Evolutionary conservation across 164 flowering plant species (phyloP), one percentile per base, ranked within the genome.

Genomic region (Cinnamomum micranthum): DNA sequence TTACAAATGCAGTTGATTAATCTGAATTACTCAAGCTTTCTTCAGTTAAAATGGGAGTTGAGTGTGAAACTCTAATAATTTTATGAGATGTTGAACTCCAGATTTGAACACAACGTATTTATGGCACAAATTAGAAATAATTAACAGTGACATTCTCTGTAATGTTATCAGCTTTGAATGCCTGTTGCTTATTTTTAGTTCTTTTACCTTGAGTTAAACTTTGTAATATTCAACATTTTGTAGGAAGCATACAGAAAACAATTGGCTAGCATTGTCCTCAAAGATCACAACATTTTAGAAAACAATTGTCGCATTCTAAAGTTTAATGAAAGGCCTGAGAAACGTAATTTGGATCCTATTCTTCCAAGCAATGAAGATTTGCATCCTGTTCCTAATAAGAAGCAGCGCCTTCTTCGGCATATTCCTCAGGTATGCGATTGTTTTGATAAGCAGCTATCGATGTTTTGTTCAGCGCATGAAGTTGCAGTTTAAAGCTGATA

Each of bases 171-270:
- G 47, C 47, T 41, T 41, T 41, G 47, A 41, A 41, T 7, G 11
- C 10, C 9, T 41, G 47, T 41, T 41, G 10, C 47, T 41, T 9
- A 31, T 41, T 41, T 41, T 9, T 41, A 7, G 2, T 41, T 41
- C 47, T 6, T 41, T 41, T 41, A 41, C 11, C 11, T 41, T 9
- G 47, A 41, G 10, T 41, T 41, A 1, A 35, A 7, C 47, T 35
- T 35, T 35, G 47, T 35, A 31, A 31, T 31, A 35, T 89, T 72
- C 28, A 25, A 52, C 27, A 6, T 23, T 64, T 67, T 67, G 20
- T 27, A 67, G 70, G 70, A 67, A 41, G 70, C 28, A 20, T 67
- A 67, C 70, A 67, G 70, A 67, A 67, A 67, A 33, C 41, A 67
- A 31, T 41, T 67, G 19, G 70, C 70, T 33, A 67, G 70, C 50